Evolutionary conservation across 148 eudicot species (phyloP).

Genomic region (Rhododendron griersonianum): DNA sequence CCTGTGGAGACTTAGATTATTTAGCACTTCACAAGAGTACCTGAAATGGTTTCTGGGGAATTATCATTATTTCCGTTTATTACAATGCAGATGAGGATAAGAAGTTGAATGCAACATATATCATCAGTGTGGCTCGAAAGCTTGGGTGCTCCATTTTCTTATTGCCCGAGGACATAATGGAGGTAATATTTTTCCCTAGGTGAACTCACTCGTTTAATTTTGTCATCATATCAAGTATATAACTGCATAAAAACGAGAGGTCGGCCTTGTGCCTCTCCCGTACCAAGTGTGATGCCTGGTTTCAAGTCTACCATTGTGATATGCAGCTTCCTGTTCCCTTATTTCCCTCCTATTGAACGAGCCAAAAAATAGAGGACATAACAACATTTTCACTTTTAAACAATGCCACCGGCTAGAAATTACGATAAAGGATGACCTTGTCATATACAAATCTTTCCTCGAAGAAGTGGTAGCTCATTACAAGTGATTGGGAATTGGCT

Average conservation of each 20-base stretch:
- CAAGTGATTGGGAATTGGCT: too few relatives aligned
- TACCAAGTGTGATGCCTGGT: background rate
- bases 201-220: background rate
- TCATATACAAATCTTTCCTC: background rate
- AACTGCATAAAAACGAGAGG: background rate
- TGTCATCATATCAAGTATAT: background rate
- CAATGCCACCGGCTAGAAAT: background rate
- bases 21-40: background rate
- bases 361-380: background rate
- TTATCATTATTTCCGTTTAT: background rate
- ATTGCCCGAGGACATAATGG: constrained; percentile 90
- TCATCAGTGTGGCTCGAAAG: constrained; percentile 94
- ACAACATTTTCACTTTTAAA: background rate
- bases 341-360: background rate
- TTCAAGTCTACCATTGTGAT: background rate
- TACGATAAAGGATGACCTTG: background rate
- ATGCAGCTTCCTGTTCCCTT: background rate
- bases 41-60: background rate
- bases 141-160: constrained; percentile 92
- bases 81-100: constrained; percentile 74
- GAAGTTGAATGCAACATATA: constrained; percentile 80
- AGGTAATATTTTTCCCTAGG: constrained; percentile 37
- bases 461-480: background rate
- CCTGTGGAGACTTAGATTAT: background rate
- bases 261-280: background rate